Evolutionary conservation across 257 asterid genomes (phyloP).

Genomic region (Rehmannia glutinosa): DNA sequence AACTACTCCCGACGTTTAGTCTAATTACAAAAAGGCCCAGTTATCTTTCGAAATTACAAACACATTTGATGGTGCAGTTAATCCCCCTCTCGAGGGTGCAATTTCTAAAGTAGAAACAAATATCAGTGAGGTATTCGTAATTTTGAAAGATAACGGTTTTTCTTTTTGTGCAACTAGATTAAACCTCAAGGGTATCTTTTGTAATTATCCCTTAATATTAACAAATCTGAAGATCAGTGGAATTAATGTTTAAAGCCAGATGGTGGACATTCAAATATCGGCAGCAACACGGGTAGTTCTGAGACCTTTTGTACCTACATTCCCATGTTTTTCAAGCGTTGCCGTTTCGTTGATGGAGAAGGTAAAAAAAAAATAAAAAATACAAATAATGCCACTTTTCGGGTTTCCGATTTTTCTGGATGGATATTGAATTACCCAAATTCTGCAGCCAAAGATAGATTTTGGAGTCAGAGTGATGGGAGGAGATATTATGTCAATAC

Average conservation of each 20-base stretch:
- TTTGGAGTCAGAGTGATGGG: conserved; percentile 69
- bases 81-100: too few relatives aligned
- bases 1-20: too few relatives aligned
- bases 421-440: too few relatives aligned
- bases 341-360: conserved; percentile 67
- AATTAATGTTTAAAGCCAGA: conserved; percentile 37
- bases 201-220: neutral
- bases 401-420: too few relatives aligned
- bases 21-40: too few relatives aligned
- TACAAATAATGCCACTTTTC: neutral
- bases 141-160: too few relatives aligned
- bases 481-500: conserved; percentile 81
- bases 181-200: too few relatives aligned
- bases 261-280: conserved; percentile 72
- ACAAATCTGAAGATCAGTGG: neutral
- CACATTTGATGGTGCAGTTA: too few relatives aligned
- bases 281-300: conserved; percentile 50
- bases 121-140: too few relatives aligned
- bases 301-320: conserved; percentile 67
- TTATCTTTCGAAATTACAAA: too few relatives aligned
- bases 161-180: too few relatives aligned
- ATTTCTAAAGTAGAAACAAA: too few relatives aligned
- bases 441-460: conserved; percentile 76
- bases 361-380: conserved; percentile 53
- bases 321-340: conserved; percentile 69